These are phyloP conservation scores for Cladosporium sp. DNA, from an alignment of 2,329 filamentous ascomycete species.

Conservation along the genomic window DNA sequence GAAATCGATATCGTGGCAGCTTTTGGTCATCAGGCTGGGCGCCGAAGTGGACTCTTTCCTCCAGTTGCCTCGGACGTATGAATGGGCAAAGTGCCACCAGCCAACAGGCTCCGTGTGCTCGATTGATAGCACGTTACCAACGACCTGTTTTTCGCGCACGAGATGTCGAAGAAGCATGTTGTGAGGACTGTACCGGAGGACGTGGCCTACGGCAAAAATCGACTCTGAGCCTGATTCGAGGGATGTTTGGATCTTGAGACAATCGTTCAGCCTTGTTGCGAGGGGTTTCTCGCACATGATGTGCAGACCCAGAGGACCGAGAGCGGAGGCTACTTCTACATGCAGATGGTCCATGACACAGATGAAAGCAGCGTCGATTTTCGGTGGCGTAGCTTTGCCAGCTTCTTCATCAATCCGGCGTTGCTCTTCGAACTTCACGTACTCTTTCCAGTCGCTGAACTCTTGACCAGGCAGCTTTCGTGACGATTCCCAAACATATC, in stretches of 20 bases:
- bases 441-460: constrained; percentile 71
- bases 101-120: constrained; percentile 93
- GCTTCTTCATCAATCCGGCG: constrained; percentile 53
- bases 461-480: constrained; percentile 59
- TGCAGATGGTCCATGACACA: constrained; percentile 87
- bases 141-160: constrained; percentile 65
- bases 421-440: constrained; percentile 64
- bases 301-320: constrained; percentile 67
- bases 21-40: constrained; percentile 85
- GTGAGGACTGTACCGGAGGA: constrained; percentile 87
- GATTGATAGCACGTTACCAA: constrained; percentile 80
- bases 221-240: constrained; percentile 26
- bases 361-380: constrained; percentile 57
- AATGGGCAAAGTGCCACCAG: constrained; percentile 93
- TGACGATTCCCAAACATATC: constrained; percentile 61
- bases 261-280: constrained; percentile 72
- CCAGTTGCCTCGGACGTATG: constrained; percentile 93
- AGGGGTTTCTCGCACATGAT: constrained; percentile 95
- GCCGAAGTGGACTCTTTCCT: constrained; percentile 70
- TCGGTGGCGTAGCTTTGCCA: constrained; percentile 38
- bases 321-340: constrained; percentile 68
- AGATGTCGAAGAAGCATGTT: constrained; percentile 79
- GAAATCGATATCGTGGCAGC: constrained; percentile 93
- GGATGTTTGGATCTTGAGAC: constrained; percentile 57
- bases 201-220: constrained; percentile 89